Conservation (phyloP, 768 basidiomycete species). For the Asterophora lycoperdoides region DNA sequence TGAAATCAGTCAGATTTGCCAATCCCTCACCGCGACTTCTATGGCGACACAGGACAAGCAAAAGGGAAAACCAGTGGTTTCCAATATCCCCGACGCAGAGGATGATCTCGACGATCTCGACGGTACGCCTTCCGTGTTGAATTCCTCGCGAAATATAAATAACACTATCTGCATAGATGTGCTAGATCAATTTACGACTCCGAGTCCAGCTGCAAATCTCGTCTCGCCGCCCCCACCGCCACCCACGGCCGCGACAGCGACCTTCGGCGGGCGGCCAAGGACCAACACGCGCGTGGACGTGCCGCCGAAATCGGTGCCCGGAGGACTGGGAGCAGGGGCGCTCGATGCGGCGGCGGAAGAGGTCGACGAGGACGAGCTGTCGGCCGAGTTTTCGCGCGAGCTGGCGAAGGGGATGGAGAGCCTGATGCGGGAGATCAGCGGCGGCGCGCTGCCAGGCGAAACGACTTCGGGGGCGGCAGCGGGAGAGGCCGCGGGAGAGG, state of each 20-base stretch:
- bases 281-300: slow-evolving; percentile 47
- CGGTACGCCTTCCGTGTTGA: slow-evolving; percentile 26
- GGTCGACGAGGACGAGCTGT: slow-evolving; percentile 36
- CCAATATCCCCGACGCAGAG: slow-evolving; percentile 24
- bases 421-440: slow-evolving; percentile 44
- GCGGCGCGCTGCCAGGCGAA: slow-evolving; percentile 17
- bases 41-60: slow-evolving; percentile 12
- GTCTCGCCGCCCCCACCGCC: slow-evolving; percentile 30
- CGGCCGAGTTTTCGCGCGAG: slow-evolving; percentile 42
- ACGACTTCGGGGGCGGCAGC: neutral
- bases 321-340: slow-evolving; percentile 24
- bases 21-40: neutral
- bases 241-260: slow-evolving; percentile 28
- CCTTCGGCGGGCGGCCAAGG: slow-evolving; percentile 34
- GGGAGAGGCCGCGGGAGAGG: slow-evolving; percentile 19
- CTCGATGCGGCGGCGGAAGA: slow-evolving; percentile 25
- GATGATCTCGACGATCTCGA: slow-evolving; percentile 73
- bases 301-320: slow-evolving; percentile 34
- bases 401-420: slow-evolving; percentile 48
- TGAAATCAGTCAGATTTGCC: no score
- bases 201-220: slow-evolving; percentile 12
- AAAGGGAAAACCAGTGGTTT: slow-evolving; percentile 15
- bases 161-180: no score
- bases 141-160: no score
- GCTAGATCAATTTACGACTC: slow-evolving; percentile 40